A percentile compares a stretch with the other conserved stretches of the same genome.
Evolutionary conservation across 257 asterid species (phyloP).

Genomic region (Gardenia jasminoides): DNA sequence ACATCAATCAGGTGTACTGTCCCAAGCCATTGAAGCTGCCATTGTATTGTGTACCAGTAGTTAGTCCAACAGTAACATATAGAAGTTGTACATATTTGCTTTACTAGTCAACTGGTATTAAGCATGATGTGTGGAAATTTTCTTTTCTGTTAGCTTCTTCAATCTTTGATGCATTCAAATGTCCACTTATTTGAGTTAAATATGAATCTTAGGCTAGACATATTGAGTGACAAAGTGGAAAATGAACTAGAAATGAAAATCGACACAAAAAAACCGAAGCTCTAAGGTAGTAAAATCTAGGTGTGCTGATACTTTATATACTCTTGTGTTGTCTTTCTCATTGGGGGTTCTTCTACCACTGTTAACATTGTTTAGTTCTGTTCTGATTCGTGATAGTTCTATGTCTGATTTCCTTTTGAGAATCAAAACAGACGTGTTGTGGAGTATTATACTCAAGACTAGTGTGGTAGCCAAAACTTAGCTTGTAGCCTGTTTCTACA

Average conservation of each 20-base stretch:
- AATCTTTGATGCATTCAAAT: neutral
- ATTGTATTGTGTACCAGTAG: neutral
- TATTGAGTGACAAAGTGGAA: neutral
- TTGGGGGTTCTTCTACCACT: neutral
- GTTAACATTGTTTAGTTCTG: neutral
- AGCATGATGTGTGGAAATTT: neutral
- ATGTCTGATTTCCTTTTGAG: too few relatives aligned
- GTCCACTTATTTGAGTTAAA: neutral
- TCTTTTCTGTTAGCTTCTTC: neutral
- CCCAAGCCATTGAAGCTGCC: slow-evolving; percentile 16
- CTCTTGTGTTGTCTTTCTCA: neutral
- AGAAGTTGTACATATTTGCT: neutral
- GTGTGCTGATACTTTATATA: neutral
- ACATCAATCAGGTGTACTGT: neutral
- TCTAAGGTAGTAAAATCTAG: neutral
- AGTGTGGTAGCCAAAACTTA: too few relatives aligned
- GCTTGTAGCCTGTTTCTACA: too few relatives aligned
- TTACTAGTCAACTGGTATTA: neutral
- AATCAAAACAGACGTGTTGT: neutral
- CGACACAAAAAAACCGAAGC: neutral
- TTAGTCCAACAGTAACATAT: neutral
- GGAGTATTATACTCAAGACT: neutral
- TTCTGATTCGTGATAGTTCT: too few relatives aligned
- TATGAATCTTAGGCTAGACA: neutral
- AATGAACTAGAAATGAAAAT: neutral